Evolutionary conservation across 1,284 basidiomycete species (phyloP).

Genomic region (Tausonia pullulans): DNA sequence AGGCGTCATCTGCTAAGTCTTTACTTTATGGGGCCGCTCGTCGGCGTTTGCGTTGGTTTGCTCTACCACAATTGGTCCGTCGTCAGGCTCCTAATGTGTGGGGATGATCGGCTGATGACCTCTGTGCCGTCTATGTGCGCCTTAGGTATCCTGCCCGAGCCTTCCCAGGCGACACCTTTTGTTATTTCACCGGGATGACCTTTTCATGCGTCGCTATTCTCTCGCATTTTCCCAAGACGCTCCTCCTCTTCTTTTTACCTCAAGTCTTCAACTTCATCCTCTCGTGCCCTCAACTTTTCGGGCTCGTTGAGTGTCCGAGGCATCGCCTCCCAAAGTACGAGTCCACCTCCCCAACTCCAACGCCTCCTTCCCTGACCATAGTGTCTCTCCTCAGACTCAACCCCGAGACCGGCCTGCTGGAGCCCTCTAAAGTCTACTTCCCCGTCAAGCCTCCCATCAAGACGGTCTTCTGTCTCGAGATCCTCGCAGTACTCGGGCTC

Average conservation of each 20-base stretch:
- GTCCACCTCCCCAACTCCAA: constrained; percentile 4
- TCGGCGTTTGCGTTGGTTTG: constrained; percentile 80
- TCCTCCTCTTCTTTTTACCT: constrained; percentile 92
- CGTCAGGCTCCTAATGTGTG: constrained; percentile 8
- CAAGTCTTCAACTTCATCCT: constrained; percentile 96
- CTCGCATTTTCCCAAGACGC: constrained; percentile 93
- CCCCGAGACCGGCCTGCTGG: constrained; percentile 53
- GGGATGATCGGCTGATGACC: neutral
- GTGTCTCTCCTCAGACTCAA: constrained; percentile 48
- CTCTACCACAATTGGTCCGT: constrained; percentile 85
- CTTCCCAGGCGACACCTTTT: constrained; percentile 95
- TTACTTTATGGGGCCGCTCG: constrained; percentile 91
- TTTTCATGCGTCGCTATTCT: constrained; percentile 93
- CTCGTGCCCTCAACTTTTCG: constrained; percentile 90
- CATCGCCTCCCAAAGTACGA: constrained; percentile 76
- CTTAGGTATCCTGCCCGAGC: constrained; percentile 87
- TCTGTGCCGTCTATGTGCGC: neutral
- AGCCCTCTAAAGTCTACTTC: constrained; percentile 60
- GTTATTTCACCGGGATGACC: constrained; percentile 96
- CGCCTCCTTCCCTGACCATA: neutral
- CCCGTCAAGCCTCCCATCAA: constrained; percentile 30
- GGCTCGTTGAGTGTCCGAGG: constrained; percentile 81
- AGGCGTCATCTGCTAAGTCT: constrained; percentile 87
- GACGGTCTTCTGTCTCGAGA: constrained; percentile 45
- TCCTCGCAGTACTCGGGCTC: constrained; percentile 51